These are phyloP conservation scores for Pyrenophora teres DNA, from an alignment of 2,329 filamentous ascomycete species.

Conservation along the genomic window DNA sequence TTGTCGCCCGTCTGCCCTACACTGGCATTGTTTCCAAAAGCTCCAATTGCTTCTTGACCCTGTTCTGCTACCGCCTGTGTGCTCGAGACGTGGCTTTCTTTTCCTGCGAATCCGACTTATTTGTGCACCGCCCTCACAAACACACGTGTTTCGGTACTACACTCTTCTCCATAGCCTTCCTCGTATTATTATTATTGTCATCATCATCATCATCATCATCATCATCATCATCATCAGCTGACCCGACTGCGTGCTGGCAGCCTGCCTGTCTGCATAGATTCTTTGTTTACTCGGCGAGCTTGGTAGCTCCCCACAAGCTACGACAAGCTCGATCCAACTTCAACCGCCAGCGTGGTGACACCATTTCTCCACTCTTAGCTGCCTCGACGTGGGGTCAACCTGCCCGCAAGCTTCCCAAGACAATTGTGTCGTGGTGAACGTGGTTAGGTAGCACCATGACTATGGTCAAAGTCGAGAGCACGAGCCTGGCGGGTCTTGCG, in stretches of 20 bases:
- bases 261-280: conserved; percentile 22
- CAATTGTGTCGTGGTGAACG: conserved; percentile 17
- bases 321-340: conserved; percentile 13
- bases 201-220: not conserved
- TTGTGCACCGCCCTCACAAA: not conserved
- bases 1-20: conserved; percentile 11
- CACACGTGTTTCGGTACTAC: conserved; percentile 22
- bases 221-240: conserved; percentile 17
- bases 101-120: not conserved
- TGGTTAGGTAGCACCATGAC: conserved; percentile 20
- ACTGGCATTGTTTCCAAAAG: conserved; percentile 3
- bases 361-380: conserved; percentile 3
- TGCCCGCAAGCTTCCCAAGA: conserved; percentile 6
- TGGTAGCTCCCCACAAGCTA: conserved; percentile 18
- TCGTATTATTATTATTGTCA: not conserved
- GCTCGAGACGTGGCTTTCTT: conserved; percentile 13
- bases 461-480: conserved; percentile 34
- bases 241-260: conserved; percentile 28
- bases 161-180: conserved; percentile 3
- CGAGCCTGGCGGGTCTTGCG: conserved; percentile 33
- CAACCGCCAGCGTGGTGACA: conserved; percentile 9
- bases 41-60: conserved; percentile 2
- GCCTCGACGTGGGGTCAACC: not conserved
- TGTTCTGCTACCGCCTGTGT: conserved; percentile 18
- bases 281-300: conserved; percentile 33